Conservation (phyloP, 495 filamentous ascomycete genomes). For the Penicillium crystallinum region DNA sequence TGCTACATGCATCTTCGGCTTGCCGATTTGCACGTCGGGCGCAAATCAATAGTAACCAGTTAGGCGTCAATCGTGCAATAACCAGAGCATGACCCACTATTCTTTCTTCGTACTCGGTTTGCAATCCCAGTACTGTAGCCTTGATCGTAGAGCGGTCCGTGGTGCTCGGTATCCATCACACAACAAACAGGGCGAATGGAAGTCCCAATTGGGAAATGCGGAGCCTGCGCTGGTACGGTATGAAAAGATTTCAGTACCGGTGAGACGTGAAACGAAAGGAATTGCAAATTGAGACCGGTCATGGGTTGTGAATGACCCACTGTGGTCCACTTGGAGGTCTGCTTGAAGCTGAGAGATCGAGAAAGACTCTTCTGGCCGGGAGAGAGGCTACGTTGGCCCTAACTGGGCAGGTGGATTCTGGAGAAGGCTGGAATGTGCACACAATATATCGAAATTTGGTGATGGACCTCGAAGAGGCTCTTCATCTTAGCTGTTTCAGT, state of each 20-base stretch:
- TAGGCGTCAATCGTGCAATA: constrained; percentile 2
- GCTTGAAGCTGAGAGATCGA: constrained; percentile 21
- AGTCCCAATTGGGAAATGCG: constrained; percentile 8
- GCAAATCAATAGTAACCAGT: background rate
- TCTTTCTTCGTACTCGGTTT: background rate
- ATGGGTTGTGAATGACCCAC: constrained; percentile 13
- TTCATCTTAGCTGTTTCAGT: background rate
- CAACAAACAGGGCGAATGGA: background rate
- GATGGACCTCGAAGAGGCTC: background rate
- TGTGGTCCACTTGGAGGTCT: constrained; percentile 5
- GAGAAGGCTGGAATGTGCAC: constrained; percentile 11
- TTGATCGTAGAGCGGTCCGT: constrained; percentile 4
- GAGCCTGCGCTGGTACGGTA: background rate
- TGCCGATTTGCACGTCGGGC: constrained; percentile 7
- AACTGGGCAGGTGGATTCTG: constrained; percentile 3
- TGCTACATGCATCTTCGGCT: constrained; percentile 1
- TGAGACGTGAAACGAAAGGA: constrained; percentile 5
- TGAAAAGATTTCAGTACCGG: constrained; percentile 14
- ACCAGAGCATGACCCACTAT: background rate
- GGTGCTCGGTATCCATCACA: background rate
- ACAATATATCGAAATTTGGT: background rate
- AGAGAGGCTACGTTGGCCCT: background rate
- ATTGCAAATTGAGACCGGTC: constrained; percentile 14
- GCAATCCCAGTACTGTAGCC: background rate
- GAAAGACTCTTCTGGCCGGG: constrained; percentile 6